Evolutionary conservation across 331 rosid species (phyloP).

Genomic region (Rhamnella rubrinervis): DNA sequence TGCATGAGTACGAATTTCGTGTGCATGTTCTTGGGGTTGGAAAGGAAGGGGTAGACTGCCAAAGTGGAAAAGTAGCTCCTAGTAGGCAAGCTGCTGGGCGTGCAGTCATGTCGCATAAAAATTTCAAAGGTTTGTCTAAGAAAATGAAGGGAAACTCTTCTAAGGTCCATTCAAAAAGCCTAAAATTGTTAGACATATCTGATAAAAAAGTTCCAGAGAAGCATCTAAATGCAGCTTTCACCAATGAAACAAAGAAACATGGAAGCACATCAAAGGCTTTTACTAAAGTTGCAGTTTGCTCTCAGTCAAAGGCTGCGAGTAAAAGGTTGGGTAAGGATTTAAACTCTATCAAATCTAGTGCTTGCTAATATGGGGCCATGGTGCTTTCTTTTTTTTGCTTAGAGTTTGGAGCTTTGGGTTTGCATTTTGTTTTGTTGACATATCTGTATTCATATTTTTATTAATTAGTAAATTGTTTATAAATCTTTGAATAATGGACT

Average conservation of each 20-base stretch:
- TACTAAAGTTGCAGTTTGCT: slow-evolving; percentile 45
- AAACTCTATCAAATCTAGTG: slow-evolving; percentile 14
- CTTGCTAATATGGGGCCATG: slow-evolving; percentile 7
- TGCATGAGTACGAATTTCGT: slow-evolving; percentile 73
- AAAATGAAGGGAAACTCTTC: slow-evolving; percentile 50
- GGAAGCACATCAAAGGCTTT: slow-evolving; percentile 48
- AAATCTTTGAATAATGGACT: slow-evolving; percentile 24
- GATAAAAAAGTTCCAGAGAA: slow-evolving; percentile 53
- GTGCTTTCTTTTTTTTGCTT: neutral
- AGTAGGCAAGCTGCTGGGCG: slow-evolving; percentile 42
- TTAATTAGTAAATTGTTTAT: neutral
- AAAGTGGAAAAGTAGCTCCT: slow-evolving; percentile 45
- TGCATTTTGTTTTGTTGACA: neutral
- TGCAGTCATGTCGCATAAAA: slow-evolving; percentile 38
- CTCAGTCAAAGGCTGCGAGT: slow-evolving; percentile 53
- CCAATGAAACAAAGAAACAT: slow-evolving; percentile 55
- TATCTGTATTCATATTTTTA: neutral
- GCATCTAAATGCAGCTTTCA: slow-evolving; percentile 48
- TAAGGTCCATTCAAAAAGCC: slow-evolving; percentile 38
- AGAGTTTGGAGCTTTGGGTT: neutral
- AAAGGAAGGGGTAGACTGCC: slow-evolving; percentile 53
- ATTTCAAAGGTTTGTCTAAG: slow-evolving; percentile 47
- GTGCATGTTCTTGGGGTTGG: slow-evolving; percentile 62
- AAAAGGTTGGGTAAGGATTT: slow-evolving; percentile 70
- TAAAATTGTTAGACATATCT: slow-evolving; percentile 39